These are phyloP conservation scores for Furcasterigmium sp. DNA, from an alignment of 2,329 filamentous ascomycete genomes.

Conservation along the genomic window DNA sequence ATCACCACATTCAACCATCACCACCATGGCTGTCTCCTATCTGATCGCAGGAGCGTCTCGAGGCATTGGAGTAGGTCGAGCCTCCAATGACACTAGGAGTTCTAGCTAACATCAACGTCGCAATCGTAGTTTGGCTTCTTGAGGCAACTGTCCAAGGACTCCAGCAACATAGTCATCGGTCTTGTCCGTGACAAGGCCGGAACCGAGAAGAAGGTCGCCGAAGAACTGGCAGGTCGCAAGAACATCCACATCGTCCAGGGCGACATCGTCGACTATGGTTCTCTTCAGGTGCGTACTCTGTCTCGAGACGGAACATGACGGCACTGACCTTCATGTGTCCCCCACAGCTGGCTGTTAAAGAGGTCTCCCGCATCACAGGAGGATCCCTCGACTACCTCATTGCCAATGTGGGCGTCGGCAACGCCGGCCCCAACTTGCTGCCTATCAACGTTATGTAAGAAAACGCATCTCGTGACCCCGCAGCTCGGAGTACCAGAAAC, in stretches of 20 bases:
- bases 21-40: constrained; percentile 7
- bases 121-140: too few relatives aligned
- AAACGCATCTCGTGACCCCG: background rate
- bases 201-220: constrained; percentile 35
- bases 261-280: constrained; percentile 33
- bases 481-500: background rate
- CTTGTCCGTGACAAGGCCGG: constrained; percentile 39
- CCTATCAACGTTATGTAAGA: constrained; percentile 32
- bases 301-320: background rate
- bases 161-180: constrained; percentile 39
- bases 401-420: constrained; percentile 38
- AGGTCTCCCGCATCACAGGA: constrained; percentile 26
- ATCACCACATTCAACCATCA: background rate
- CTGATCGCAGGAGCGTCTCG: constrained; percentile 13
- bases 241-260: constrained; percentile 36
- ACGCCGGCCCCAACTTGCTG: constrained; percentile 19
- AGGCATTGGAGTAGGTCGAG: constrained; percentile 14
- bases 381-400: constrained; percentile 45
- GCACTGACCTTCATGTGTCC: too few relatives aligned
- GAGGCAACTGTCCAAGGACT: constrained; percentile 32
- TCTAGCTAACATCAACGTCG: too few relatives aligned
- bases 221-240: constrained; percentile 27
- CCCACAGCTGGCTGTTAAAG: too few relatives aligned
- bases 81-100: too few relatives aligned
- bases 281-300: too few relatives aligned